These are phyloP conservation scores for Bolboschoenoplectus hybrid DNA, from an alignment of 202 grass and related monocot species.

Conservation along the genomic window DNA sequence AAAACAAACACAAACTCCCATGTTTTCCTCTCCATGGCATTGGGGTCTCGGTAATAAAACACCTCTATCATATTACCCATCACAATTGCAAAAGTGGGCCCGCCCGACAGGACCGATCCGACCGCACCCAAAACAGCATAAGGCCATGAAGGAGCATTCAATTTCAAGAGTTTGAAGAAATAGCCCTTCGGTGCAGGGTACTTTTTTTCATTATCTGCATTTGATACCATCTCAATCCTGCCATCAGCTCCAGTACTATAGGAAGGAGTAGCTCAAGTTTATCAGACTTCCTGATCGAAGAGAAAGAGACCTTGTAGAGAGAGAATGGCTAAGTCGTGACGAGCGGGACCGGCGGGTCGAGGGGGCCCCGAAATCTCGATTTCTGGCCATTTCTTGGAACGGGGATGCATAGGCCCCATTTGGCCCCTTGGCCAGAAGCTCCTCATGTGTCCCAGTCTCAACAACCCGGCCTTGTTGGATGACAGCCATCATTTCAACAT, in stretches of 20 bases:
- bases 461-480: slow-evolving; percentile 63
- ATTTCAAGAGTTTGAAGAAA: slow-evolving; percentile 72
- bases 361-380: slow-evolving; percentile 52
- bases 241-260: slow-evolving; percentile 77
- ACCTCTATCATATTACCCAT: slow-evolving; percentile 84
- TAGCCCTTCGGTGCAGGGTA: slow-evolving; percentile 65
- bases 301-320: slow-evolving; percentile 68
- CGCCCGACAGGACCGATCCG: slow-evolving; percentile 65
- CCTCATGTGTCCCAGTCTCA: slow-evolving; percentile 60
- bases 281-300: slow-evolving; percentile 73
- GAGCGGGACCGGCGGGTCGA: slow-evolving; percentile 60
- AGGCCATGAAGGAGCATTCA: slow-evolving; percentile 75
- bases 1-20: slow-evolving; percentile 73
- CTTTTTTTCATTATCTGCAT: slow-evolving; percentile 70
- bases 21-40: slow-evolving; percentile 70
- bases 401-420: slow-evolving; percentile 59
- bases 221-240: slow-evolving; percentile 77
- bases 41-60: slow-evolving; percentile 68
- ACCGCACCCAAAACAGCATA: slow-evolving; percentile 62
- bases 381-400: slow-evolving; percentile 77
- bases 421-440: slow-evolving; percentile 51
- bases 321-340: slow-evolving; percentile 60
- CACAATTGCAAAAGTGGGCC: slow-evolving; percentile 72
- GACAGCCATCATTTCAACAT: slow-evolving; percentile 61
- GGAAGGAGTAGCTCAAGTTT: slow-evolving; percentile 72